Evolutionary conservation across 202 grass and related monocot genomes (phyloP), one percentile per base, ranked within the genome.

Genomic region (Setaria viridis): DNA sequence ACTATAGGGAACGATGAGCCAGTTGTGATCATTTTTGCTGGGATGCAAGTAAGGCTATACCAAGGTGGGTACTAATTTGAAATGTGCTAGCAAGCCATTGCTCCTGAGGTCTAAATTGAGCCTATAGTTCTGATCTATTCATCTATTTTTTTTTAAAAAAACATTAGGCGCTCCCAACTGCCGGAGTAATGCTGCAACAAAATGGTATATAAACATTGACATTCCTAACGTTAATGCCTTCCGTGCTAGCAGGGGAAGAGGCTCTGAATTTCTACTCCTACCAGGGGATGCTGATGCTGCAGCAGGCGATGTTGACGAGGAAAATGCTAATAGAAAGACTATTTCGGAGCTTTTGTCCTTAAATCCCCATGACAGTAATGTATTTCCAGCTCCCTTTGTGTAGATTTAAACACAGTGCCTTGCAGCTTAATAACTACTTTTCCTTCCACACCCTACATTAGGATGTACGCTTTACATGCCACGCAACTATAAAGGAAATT

Each of bases 1-100:
- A 67, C 65, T 7, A 67, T 67, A 1, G 35, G 67, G 0, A 70
- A 47, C 2, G 41, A 47, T 70, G 67, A 70, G 0, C 19, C 67
- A 29, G 20, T 70, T 70, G 67, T 70, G 0, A 70, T 70, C 9
- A 70, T 70, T 47, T 70, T 70, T 70, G 67, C 20, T 70, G 67
- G 67, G 10, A 25, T 70, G 19, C 41, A 70, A 29, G 67, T 13
- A 11, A 70, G 10, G 10, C 3, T 12, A 70, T 70, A 12, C 11
- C 12, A 13, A 70, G 69, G 69, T 72, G 4, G 9, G 37, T 20
- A 3, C n/a, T 65, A 35, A 20, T 9, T 43, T 42, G 1, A 43
- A 1, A 9, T 12, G 3, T 10, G 15, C 35, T 41, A 15, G 14
- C 2, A 16, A 15, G 6, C 16, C 20, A 25, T 68, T 42, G 16